Percentiles rank a stretch among this genome's conserved stretches.
phyloP scores from a whole-genome alignment of 148 eudicot species.

The Heliamphora exappendiculata region DNA sequence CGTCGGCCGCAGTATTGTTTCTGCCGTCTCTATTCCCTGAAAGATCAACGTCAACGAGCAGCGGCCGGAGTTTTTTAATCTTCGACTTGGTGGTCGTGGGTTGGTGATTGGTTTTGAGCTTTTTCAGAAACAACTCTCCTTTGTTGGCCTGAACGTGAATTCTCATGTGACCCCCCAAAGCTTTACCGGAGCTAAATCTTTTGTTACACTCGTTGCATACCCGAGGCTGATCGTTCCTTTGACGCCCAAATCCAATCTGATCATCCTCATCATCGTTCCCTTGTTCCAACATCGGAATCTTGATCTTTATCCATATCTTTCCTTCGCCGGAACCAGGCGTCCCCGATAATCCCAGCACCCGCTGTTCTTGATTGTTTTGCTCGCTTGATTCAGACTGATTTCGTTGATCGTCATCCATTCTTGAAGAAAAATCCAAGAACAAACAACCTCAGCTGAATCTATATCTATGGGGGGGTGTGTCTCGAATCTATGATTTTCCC shows the following conservation, averaged over 20 bases:
- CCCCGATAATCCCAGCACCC: background rate
- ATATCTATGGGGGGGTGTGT: background rate
- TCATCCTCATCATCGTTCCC: background rate
- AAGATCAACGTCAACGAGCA: background rate
- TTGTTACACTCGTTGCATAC: conserved; percentile 29
- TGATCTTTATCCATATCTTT: conserved; percentile 22
- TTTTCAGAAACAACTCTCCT: background rate
- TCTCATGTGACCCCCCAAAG: conserved; percentile 49
- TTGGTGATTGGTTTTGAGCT: background rate
- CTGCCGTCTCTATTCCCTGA: background rate
- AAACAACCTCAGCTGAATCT: background rate
- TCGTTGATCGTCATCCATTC: conserved; percentile 12
- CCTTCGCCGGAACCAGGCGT: conserved; percentile 2
- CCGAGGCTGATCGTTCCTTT: background rate
- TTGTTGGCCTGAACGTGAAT: conserved; percentile 23
- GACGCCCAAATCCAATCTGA: background rate
- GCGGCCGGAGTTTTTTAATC: background rate
- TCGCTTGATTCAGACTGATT: background rate
- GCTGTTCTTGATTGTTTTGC: background rate
- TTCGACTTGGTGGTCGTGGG: background rate
- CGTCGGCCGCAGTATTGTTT: background rate
- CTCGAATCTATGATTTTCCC: no score
- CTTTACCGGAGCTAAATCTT: conserved; percentile 34
- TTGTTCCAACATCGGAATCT: conserved; percentile 8
- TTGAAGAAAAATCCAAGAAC: background rate